phyloP scores from a whole-genome alignment of 306 rosid species.

The peach (Prunus persica) region Prunus_persica_NCBIv2 NC_034013.1:3725001-3725500 shows the following conservation, averaged over 20 bases:
- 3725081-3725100: background rate
- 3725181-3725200: background rate
- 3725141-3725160: background rate
- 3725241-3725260: background rate
- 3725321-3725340: background rate
- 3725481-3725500: slow-evolving; percentile 56
- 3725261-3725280: background rate
- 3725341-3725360: background rate
- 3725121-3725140: background rate
- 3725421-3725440: background rate
- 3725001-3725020: background rate
- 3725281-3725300: background rate
- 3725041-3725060: background rate
- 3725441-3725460: slow-evolving; percentile 44
- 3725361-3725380: background rate
- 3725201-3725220: background rate
- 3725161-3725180: background rate
- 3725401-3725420: too few species aligned
- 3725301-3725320: background rate
- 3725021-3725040: background rate
- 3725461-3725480: slow-evolving; percentile 81
- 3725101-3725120: background rate
- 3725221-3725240: background rate
- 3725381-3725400: background rate
- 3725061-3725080: background rate